A percentile compares a stretch with the other conserved stretches of the same genome.
Evolutionary conservation across 768 basidiomycete species (phyloP).

Genomic region (Hericium alpestre): DNA sequence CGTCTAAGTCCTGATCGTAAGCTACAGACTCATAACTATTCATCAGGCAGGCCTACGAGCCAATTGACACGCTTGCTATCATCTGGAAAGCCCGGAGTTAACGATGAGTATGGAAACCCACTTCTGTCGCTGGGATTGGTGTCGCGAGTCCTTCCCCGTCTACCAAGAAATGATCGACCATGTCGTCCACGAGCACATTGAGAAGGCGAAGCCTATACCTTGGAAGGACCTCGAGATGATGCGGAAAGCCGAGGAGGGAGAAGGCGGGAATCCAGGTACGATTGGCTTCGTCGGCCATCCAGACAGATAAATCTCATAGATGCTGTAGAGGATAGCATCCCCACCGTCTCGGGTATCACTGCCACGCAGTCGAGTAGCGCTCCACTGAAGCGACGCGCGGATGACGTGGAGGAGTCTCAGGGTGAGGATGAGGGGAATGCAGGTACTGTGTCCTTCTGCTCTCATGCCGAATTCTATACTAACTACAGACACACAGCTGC

Average conservation of each 20-base stretch:
- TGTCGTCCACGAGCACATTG: neutral
- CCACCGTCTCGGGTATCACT: neutral
- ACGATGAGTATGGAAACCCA: neutral
- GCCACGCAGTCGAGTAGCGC: neutral
- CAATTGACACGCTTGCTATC: too few species aligned
- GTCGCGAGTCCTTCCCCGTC: neutral
- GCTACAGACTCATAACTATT: too few species aligned
- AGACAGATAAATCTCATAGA: too few species aligned
- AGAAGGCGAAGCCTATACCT: neutral
- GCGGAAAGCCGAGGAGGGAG: neutral
- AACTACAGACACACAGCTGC: too few species aligned
- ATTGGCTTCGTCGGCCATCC: too few species aligned
- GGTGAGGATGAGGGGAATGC: too few species aligned
- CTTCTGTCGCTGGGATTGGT: neutral
- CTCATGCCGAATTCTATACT: too few species aligned
- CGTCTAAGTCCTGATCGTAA: too few species aligned
- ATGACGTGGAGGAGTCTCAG: too few species aligned
- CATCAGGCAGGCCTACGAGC: too few species aligned
- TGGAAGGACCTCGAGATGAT: neutral
- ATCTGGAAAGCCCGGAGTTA: too few species aligned
- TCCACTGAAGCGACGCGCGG: neutral
- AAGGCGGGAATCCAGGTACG: neutral
- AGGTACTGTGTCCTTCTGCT: too few species aligned
- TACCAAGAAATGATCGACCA: neutral
- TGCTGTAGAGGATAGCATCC: neutral